These are phyloP conservation scores for Fomitopsis pinicola DNA, from an alignment of 1,284 basidiomycete species.

Conservation along the genomic window DNA sequence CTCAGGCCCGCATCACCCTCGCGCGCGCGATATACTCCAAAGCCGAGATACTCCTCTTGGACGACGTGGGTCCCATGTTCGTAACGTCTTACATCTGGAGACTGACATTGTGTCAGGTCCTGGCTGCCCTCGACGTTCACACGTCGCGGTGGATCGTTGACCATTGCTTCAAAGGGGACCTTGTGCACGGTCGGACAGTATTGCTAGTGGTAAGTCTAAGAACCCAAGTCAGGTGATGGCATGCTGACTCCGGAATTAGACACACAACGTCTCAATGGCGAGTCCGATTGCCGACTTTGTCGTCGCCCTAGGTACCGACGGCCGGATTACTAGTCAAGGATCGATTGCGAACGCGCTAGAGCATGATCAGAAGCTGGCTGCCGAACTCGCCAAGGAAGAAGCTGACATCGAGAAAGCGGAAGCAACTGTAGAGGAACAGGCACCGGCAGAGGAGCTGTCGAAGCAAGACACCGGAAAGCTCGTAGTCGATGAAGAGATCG, in stretches of 20 bases:
- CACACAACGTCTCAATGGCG: conserved; percentile 70
- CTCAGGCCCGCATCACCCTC: conserved; percentile 64
- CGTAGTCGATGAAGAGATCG: conserved; percentile 56
- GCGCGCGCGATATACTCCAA: conserved; percentile 68
- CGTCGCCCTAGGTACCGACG: conserved; percentile 52
- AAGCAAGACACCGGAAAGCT: conserved; percentile 40
- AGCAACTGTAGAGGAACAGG: conserved; percentile 33
- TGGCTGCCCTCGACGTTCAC: conserved; percentile 57
- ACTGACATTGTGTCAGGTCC: conserved; percentile 24
- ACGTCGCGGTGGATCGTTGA: conserved; percentile 77
- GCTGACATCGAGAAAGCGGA: conserved; percentile 37
- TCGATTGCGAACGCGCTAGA: conserved; percentile 40
- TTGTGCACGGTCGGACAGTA: conserved; percentile 39
- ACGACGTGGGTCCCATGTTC: conserved; percentile 42
- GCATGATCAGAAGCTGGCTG: conserved; percentile 34
- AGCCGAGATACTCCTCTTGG: conserved; percentile 58
- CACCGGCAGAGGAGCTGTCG: conserved; percentile 20
- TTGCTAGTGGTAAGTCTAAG: conserved; percentile 58
- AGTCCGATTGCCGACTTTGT: conserved; percentile 61
- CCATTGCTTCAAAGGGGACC: conserved; percentile 48
- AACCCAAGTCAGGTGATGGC: too few relatives aligned
- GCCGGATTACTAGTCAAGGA: conserved; percentile 46
- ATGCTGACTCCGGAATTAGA: conserved; percentile 31
- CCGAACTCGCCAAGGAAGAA: conserved; percentile 37
- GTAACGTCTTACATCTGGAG: background rate